phyloP scores from a whole-genome alignment of 306 rosid genomes.

The Cicer chorassanicum region DNA sequence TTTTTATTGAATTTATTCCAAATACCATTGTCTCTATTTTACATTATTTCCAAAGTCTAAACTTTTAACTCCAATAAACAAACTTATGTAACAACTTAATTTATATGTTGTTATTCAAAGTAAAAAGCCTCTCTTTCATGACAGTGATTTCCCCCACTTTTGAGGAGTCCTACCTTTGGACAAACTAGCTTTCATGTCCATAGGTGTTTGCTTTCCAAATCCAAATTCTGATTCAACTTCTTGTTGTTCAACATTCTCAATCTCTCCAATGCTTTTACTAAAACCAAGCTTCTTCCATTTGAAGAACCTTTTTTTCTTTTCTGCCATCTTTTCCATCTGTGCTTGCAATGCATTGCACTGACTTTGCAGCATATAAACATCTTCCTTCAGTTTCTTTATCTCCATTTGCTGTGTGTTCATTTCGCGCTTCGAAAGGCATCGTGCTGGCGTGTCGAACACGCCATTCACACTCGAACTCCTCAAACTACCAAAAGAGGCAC shows the following conservation, averaged over 20 bases:
- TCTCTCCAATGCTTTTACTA: slow-evolving; percentile 38
- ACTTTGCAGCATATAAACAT: slow-evolving; percentile 68
- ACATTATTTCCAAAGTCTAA: slow-evolving; percentile 34
- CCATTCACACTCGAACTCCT: slow-evolving; percentile 62
- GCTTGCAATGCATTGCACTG: slow-evolving; percentile 70
- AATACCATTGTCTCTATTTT: slow-evolving; percentile 15
- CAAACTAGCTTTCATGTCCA: slow-evolving; percentile 61
- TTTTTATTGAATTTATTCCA: slow-evolving; percentile 40
- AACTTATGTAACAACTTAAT: background rate
- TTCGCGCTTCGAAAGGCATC: slow-evolving; percentile 78
- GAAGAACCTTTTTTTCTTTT: slow-evolving; percentile 66
- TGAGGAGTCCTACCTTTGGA: slow-evolving; percentile 56
- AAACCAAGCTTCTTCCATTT: slow-evolving; percentile 75
- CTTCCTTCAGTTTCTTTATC: slow-evolving; percentile 79
- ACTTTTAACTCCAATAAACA: slow-evolving; percentile 19
- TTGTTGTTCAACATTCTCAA: slow-evolving; percentile 41
- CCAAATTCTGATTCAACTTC: slow-evolving; percentile 50
- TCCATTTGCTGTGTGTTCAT: slow-evolving; percentile 64
- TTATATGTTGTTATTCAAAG: slow-evolving; percentile 14
- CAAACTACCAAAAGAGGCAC: slow-evolving; percentile 64
- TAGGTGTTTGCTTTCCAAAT: slow-evolving; percentile 65
- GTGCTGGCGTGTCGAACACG: slow-evolving; percentile 43
- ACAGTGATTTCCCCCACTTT: slow-evolving; percentile 80
- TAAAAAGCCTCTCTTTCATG: slow-evolving; percentile 49
- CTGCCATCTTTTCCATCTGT: slow-evolving; percentile 69